Conservation (phyloP, 1,139 yeast species). For the Sugiyamaella pinicola region DNA sequence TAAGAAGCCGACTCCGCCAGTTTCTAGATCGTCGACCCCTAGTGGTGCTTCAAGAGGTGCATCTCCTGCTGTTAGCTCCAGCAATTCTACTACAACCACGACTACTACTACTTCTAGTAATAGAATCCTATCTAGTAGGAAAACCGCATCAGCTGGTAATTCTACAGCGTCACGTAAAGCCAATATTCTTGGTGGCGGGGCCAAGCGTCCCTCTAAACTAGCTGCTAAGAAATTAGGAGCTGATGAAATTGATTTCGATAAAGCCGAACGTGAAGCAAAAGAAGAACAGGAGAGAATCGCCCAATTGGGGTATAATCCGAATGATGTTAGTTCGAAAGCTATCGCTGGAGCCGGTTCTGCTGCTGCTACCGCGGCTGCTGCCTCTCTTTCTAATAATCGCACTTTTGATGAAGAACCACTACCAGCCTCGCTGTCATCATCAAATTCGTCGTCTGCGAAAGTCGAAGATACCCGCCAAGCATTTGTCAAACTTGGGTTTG, state of each 20-base stretch:
- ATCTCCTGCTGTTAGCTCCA: constrained; percentile 28
- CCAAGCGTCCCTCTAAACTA: constrained; percentile 39
- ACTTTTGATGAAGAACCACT: constrained; percentile 17
- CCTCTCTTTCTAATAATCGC: constrained; percentile 27
- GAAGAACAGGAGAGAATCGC: constrained; percentile 76
- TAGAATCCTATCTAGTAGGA: constrained; percentile 35
- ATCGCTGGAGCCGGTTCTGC: constrained; percentile 43
- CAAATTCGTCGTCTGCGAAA: constrained; percentile 24
- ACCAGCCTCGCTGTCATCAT: constrained; percentile 29
- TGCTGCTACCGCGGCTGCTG: constrained; percentile 34
- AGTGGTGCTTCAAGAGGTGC: constrained; percentile 32
- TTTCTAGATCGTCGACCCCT: constrained; percentile 52
- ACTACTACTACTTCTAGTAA: constrained; percentile 29
- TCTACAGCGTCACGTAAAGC: constrained; percentile 34
- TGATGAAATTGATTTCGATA: constrained; percentile 85
- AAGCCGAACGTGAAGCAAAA: constrained; percentile 83
- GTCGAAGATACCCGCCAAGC: constrained; percentile 30
- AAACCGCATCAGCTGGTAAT: constrained; percentile 33
- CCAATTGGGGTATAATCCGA: constrained; percentile 71
- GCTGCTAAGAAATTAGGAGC: constrained; percentile 50
- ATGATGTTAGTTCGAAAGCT: constrained; percentile 40
- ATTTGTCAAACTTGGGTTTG: constrained; percentile 43
- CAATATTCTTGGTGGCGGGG: constrained; percentile 35
- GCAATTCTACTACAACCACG: constrained; percentile 28
- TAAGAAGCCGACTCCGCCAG: constrained; percentile 53